Base-by-base conservation (phyloP, 495 filamentous ascomycete species). In the Bathelium albidoporum region DNA sequence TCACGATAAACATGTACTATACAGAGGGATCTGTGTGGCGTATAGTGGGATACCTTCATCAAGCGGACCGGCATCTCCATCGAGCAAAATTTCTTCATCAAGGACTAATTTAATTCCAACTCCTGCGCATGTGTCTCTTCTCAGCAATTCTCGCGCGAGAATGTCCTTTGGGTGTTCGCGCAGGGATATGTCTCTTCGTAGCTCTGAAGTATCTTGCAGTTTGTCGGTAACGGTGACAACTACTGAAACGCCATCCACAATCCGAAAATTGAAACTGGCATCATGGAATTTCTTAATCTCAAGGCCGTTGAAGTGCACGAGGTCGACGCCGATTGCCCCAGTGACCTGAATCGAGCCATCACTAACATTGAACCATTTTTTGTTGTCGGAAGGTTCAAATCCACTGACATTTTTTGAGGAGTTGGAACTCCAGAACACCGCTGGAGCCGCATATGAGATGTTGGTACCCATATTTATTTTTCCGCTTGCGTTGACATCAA, bases 311-410 rank as follows among this genome's bases (percentile, higher is more conserved):
- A 55, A 29, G 9, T 55, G 49, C 20, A 29, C 24, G 16, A 55
- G 29, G 24, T 55, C 49, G 0, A 55, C 12, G 3, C 49, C 49
- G 16, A 55, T 26, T 26, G 22, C 49, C 2, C 49, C 49, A 7
- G 49, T 28, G 2, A 55, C 22, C 2, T 55, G 20, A 9, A 29
- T 29, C 3, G 49, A 28, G 5, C 49, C 49, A 55, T 55, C 24
- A 55, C 22, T 55, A 16, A 55, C 49, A 29, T 55, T 55, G 24
- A 55, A 55, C 49, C 49, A 55, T 29, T 55, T 55, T 20, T 55
- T 9, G 14, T 22, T 49, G 49, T 55, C 29, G 7, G 49, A 29
- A 28, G 20, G 20, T 26, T 55, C 49, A 11, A 26, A 55, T 2
- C 49, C 49, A 16, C 12, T 55, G 20, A 24, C 49, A 16, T 16